Evolutionary conservation across 768 basidiomycete genomes (phyloP).

Genomic region (Hypsizygus marmoreus): DNA sequence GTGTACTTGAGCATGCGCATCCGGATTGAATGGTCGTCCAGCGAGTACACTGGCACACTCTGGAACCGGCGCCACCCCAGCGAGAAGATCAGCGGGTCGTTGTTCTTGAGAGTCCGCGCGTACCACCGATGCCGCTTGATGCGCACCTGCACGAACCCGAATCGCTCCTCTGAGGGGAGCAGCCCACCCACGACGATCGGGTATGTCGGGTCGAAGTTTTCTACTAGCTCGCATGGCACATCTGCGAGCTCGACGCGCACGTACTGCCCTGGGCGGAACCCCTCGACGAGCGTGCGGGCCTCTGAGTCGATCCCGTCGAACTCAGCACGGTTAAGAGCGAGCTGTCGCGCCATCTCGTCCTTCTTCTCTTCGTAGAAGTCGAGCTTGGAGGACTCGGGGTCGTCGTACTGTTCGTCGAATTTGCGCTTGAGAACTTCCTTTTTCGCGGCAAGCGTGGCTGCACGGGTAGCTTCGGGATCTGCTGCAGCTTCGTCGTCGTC

Average conservation of each 20-base stretch:
- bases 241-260: constrained; percentile 85
- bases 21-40: constrained; percentile 97
- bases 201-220: constrained; percentile 89
- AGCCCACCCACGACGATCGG: constrained; percentile 94
- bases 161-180: constrained; percentile 84
- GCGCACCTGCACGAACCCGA: constrained; percentile 92
- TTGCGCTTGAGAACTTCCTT: constrained; percentile 92
- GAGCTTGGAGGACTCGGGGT: constrained; percentile 72
- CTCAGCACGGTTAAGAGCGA: constrained; percentile 80
- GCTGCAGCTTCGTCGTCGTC: constrained; percentile 15
- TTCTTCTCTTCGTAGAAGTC: constrained; percentile 94
- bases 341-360: constrained; percentile 86
- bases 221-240: constrained; percentile 90
- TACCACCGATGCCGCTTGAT: constrained; percentile 98
- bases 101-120: constrained; percentile 88
- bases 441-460: constrained; percentile 71
- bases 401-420: constrained; percentile 97
- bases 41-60: constrained; percentile 89
- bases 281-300: constrained; percentile 83
- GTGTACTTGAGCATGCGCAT: constrained; percentile 99
- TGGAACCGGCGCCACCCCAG: constrained; percentile 99
- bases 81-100: constrained; percentile 94
- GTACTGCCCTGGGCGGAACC: constrained; percentile 87
- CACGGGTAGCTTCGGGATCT: constrained; percentile 39
- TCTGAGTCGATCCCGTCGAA: constrained; percentile 80